Base-by-base conservation (phyloP, 306 rosid species). In the Comarum palustre region DNA sequence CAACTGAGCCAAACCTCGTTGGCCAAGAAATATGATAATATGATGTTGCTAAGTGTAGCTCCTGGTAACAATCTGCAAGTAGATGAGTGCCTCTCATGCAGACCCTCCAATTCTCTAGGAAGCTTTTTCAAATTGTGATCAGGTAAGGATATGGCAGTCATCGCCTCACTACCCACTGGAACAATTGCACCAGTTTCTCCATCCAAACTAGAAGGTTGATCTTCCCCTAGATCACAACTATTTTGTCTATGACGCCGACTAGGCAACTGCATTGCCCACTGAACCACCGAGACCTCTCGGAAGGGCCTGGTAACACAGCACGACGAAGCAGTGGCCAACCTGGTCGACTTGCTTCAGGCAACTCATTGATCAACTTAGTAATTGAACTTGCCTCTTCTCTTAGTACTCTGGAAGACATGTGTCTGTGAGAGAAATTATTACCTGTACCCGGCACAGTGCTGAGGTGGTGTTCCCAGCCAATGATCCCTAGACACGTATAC, bases 231-330 rank as follows among this genome's bases (percentile, higher is more conserved):
- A 46, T 46, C 78, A 84, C 77, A 66, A 62, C 10, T 76, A 25
- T 9, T 73, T 52, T 73, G 61, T 12, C 80, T 77, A 19, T 67
- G 75, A 74, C 81, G 72, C 82, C 98, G 84, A 34, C 75, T 68
- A 11, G 98, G 98, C 71, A 94, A 76, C 78, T 82, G 88, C 97
- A 94, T 85, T 80, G 98, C 97, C 98, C 98, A 94, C 84, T 91
- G 95, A 70, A 91, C 99, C 67, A 89, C 96, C 11, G 99, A 88
- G 82, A 71, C 75, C 76, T 69, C 11, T 74, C 80, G 0, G 74
- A 71, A 78, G 69, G 73, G 3, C 74, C 87, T 2, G 87, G 66
- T 77, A 74, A 51, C 68, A 73, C 67, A 9, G 84, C 72, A 20
- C 79, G 77, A 46, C 83, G 90, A 47, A 91, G 97, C 57, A 95